These are phyloP conservation scores for Immersiella caudata DNA, from an alignment of 495 filamentous ascomycete species.

Conservation along the genomic window DNA sequence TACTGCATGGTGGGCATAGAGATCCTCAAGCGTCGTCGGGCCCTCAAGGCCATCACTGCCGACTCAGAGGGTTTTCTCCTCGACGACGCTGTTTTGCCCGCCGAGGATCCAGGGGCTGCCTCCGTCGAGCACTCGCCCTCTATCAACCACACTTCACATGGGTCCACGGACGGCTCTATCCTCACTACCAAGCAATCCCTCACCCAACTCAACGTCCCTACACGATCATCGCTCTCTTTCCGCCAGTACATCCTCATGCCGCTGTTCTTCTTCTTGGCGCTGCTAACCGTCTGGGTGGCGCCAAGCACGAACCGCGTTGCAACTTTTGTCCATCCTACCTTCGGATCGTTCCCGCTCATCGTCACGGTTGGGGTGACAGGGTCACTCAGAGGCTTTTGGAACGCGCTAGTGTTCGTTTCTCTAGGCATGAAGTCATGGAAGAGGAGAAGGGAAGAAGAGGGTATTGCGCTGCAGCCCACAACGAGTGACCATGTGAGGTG, in stretches of 20 bases:
- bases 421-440: constrained; percentile 47
- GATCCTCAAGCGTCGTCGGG: constrained; percentile 44
- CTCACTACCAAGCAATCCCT: constrained; percentile 8
- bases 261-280: constrained; percentile 50
- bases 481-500: not conserved
- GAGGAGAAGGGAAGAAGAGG: constrained; percentile 26
- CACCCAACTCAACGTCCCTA: constrained; percentile 2
- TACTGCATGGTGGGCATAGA: constrained; percentile 48
- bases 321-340: constrained; percentile 40
- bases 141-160: not conserved
- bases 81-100: constrained; percentile 31
- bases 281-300: constrained; percentile 51
- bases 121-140: constrained; percentile 23
- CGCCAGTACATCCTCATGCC: constrained; percentile 54
- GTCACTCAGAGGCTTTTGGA: constrained; percentile 53
- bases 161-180: not conserved
- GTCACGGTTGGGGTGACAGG: constrained; percentile 45
- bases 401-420: constrained; percentile 49
- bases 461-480: constrained; percentile 13
- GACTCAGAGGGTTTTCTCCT: constrained; percentile 24
- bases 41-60: constrained; percentile 41
- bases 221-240: constrained; percentile 44
- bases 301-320: constrained; percentile 45
- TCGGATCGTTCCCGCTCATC: constrained; percentile 42
- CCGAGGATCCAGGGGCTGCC: constrained; percentile 19